These are phyloP conservation scores for Hericium rajendrae DNA, from an alignment of 768 basidiomycete genomes.

Conservation along the genomic window DNA sequence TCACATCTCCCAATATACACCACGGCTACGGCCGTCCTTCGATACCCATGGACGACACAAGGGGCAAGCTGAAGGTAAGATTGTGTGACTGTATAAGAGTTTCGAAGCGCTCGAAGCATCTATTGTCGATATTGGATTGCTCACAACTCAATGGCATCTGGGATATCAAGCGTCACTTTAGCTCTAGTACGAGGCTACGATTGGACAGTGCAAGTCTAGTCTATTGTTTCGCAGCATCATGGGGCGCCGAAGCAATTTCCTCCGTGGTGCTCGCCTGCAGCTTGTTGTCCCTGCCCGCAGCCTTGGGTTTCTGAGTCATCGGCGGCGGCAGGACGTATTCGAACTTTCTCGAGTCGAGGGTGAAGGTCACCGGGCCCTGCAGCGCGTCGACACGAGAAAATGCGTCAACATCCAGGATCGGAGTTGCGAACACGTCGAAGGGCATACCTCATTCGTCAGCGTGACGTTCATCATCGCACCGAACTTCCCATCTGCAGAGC, in stretches of 20 bases:
- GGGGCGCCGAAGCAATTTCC: background rate
- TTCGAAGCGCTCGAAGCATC: too few species aligned
- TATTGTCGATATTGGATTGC: too few species aligned
- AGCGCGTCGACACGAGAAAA: background rate
- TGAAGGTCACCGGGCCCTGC: constrained; percentile 81
- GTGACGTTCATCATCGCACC: constrained; percentile 95
- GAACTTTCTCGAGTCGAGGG: constrained; percentile 72
- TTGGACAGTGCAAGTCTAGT: background rate
- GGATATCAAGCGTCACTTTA: background rate
- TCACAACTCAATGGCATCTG: background rate
- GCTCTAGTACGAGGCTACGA: too few species aligned
- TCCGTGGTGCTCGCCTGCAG: background rate
- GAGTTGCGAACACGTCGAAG: background rate
- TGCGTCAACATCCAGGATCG: background rate
- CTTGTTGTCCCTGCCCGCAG: background rate
- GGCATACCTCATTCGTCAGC: constrained; percentile 73
- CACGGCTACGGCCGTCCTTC: too few species aligned
- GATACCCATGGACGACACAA: too few species aligned
- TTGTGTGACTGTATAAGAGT: too few species aligned
- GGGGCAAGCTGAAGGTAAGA: too few species aligned
- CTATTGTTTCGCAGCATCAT: background rate
- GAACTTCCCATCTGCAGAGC: constrained; percentile 70
- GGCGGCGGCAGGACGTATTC: constrained; percentile 39
- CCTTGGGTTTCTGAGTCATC: background rate
- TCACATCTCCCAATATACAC: too few species aligned